phyloP scores from a whole-genome alignment of 768 basidiomycete genomes.

The Leccinellum rugosiceps region DNA sequence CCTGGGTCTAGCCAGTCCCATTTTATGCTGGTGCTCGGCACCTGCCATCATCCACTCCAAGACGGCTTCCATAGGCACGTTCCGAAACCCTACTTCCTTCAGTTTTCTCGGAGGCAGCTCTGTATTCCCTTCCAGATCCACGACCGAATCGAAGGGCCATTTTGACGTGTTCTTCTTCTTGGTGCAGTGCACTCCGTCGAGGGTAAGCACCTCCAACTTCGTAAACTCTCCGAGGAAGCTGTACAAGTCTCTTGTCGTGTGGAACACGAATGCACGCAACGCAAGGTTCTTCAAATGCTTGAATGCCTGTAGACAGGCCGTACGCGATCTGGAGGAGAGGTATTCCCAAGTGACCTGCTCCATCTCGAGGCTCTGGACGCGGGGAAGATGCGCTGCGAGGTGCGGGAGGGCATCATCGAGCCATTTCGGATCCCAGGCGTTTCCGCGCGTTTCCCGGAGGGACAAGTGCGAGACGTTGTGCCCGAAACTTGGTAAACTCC shows the following conservation, averaged over 20 bases:
- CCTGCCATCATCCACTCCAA: constrained; percentile 29
- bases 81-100: constrained; percentile 27
- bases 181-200: constrained; percentile 29
- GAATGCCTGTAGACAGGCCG: constrained; percentile 25
- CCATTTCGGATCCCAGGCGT: constrained; percentile 33
- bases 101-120: constrained; percentile 19
- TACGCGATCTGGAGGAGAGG: constrained; percentile 26
- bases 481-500: constrained; percentile 51
- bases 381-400: constrained; percentile 18
- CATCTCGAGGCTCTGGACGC: constrained; percentile 25
- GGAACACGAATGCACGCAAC: constrained; percentile 25
- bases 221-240: constrained; percentile 26
- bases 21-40: constrained; percentile 9
- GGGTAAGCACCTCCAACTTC: constrained; percentile 25
- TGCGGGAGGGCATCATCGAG: constrained; percentile 28
- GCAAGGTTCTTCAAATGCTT: constrained; percentile 17
- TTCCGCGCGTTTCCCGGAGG: constrained; percentile 30
- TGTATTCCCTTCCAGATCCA: constrained; percentile 7
- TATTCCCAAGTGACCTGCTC: constrained; percentile 33
- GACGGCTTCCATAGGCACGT: constrained; percentile 22
- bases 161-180: constrained; percentile 14
- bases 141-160: constrained; percentile 8
- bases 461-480: constrained; percentile 44
- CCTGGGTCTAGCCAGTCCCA: constrained; percentile 1
- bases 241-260: constrained; percentile 26